Percentiles rank a stretch among this genome's conserved stretches.
Conservation (phyloP, 768 basidiomycete genomes). For the Gyrodon lividus region DNA sequence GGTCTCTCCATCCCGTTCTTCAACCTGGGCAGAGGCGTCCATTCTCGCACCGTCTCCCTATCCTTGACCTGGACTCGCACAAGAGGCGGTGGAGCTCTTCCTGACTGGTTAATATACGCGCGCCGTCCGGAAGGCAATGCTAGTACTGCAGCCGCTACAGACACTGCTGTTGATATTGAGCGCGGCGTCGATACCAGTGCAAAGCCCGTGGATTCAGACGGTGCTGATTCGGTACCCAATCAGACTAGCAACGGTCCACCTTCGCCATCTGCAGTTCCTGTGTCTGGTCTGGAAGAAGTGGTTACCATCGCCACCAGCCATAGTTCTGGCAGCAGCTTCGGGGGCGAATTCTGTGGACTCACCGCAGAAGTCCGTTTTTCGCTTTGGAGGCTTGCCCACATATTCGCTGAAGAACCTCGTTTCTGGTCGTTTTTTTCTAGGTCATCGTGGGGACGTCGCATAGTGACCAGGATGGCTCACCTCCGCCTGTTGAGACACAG, state of each 20-base stretch:
- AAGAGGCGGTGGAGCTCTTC: conserved; percentile 25
- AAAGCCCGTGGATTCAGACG: background rate
- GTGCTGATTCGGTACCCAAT: background rate
- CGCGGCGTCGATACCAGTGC: conserved; percentile 8
- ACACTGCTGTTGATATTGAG: conserved; percentile 19
- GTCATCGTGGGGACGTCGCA: background rate
- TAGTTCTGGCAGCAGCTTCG: background rate
- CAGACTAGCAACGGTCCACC: background rate
- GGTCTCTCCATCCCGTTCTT: conserved; percentile 72
- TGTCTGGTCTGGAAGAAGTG: background rate
- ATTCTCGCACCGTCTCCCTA: conserved; percentile 47
- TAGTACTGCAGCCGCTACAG: background rate
- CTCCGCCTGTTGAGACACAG: background rate
- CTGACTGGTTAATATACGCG: conserved; percentile 47
- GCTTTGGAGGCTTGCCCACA: background rate
- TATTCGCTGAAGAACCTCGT: conserved; percentile 16
- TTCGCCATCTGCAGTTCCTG: background rate
- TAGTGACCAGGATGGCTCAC: background rate
- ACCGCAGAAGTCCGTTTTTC: conserved; percentile 21
- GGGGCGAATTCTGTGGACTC: background rate
- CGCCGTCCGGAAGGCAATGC: conserved; percentile 23
- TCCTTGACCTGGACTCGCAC: conserved; percentile 42
- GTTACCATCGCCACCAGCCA: background rate
- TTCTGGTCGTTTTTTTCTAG: conserved; percentile 12
- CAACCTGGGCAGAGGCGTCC: conserved; percentile 46